Evolutionary conservation across 441 rosid genomes (phyloP), one percentile per base, ranked within the genome.

Genomic region (Codiaeum variegatum): DNA sequence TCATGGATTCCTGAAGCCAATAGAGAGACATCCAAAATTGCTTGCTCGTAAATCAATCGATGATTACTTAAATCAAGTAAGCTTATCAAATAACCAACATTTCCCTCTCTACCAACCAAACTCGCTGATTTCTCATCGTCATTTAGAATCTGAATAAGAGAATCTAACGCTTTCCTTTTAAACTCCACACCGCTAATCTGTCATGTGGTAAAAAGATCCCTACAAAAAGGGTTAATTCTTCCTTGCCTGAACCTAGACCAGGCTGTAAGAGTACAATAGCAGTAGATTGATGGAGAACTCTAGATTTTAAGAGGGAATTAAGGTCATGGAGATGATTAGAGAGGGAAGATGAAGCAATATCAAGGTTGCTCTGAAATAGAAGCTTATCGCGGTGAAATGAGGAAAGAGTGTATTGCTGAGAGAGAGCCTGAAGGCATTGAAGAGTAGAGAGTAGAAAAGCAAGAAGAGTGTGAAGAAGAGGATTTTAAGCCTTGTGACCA

Each of bases 311-410:
- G 3, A 91, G 87, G 72, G 90, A 80, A 79, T 87, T 88, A 34
- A 91, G 91, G 81, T 85, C 91, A 36, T 80, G 83, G 58, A 88
- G 83, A 73, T 85, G 91, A 63, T 62, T 80, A 1, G 92, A 81
- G 44, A 91, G 88, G 3, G 93, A 75, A 28, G 91, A 71, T 16
- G 92, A 83, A 69, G 90, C 86, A 11, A 91, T 90, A 74, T 91
- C 95, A 70, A 91, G 95, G 83, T 91, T 95, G 82, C 95, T 90
- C 83, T 91, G 97, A 85, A 90, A 87, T 38, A 82, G 82, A 49
- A 91, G 93, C 83, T 91, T 91, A 26, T 92, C 92, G 71, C 91
- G 91, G 72, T 82, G 72, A 85, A 87, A 84, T 67, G 90, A 77
- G 44, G 81, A 73, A 77, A 76, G 81, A 26, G 63, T 54, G 79